Evolutionary conservation across 768 basidiomycete genomes (phyloP).

Genomic region (Hygrocybe punicea): DNA sequence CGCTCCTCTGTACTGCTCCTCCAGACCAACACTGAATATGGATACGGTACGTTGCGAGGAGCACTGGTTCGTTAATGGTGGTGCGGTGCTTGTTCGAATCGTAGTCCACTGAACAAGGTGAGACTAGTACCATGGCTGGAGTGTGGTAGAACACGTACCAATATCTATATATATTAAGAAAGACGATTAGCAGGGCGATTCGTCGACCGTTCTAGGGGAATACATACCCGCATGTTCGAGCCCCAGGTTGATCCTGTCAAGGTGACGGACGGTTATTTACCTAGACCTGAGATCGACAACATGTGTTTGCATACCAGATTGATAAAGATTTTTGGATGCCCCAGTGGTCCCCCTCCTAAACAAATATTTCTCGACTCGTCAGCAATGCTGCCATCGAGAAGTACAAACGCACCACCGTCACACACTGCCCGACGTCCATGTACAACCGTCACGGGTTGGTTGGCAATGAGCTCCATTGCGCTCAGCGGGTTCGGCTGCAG

Average conservation of each 20-base stretch:
- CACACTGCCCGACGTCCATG: slow-evolving; percentile 83
- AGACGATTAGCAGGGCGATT: background rate
- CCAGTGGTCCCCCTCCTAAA: slow-evolving; percentile 87
- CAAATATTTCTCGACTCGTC: slow-evolving; percentile 7
- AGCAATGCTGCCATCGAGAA: slow-evolving; percentile 1
- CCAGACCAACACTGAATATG: too few relatives aligned
- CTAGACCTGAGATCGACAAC: too few relatives aligned
- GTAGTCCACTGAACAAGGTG: slow-evolving; percentile 63
- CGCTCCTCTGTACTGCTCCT: background rate
- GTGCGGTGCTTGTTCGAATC: slow-evolving; percentile 82
- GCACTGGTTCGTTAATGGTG: too few relatives aligned
- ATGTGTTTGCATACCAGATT: slow-evolving; percentile 85
- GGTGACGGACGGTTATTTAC: slow-evolving; percentile 1
- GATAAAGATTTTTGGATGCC: slow-evolving; percentile 95
- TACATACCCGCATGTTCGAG: slow-evolving; percentile 86
- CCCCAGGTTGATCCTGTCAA: slow-evolving; percentile 80
- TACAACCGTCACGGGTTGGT: slow-evolving; percentile 82
- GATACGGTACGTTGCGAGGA: too few relatives aligned
- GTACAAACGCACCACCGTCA: slow-evolving; percentile 71
- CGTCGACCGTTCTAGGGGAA: background rate
- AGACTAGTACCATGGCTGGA: slow-evolving; percentile 1
- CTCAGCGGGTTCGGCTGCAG: slow-evolving; percentile 86
- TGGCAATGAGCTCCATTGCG: slow-evolving; percentile 84
- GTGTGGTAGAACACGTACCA: slow-evolving; percentile 38
- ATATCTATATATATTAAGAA: slow-evolving; percentile 34